Base-by-base conservation (phyloP, 176 grass and related monocot species). In the Aegilops umbellulata region DNA sequence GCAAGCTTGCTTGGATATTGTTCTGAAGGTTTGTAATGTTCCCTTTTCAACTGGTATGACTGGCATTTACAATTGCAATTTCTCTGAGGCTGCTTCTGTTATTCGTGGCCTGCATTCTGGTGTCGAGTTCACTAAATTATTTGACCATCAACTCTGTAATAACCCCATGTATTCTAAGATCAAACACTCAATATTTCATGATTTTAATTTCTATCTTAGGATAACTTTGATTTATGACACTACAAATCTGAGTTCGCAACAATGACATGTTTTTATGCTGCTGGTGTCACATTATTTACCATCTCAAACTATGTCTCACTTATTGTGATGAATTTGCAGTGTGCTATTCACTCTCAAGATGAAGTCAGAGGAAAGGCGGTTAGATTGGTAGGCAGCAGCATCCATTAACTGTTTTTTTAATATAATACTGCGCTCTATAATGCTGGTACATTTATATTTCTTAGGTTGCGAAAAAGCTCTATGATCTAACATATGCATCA, bases 311-410 rank as follows among this genome's bases (percentile, higher is more conserved):
- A 20, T 67, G 6, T 9, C 74, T 81, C 31, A 66, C 79, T 88
- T 64, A 80, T 61, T 85, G 25, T 58, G 84, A 80, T 84, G 64
- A 60, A 83, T 82, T 74, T 93, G 66, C 89, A 99, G 97, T 99
- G 97, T 93, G 83, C 94, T n/a, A 29, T 94, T 72, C 92, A 97
- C 86, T 79, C 88, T 91, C 92, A 99, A 87, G 97, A 99, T 85
- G 97, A 99, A 83, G 89, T 97, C 80, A 88, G 97, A 87, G 88
- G 85, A 65, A 99, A 87, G 80, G 94, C 97, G 36, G 90, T 97
- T 77, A 90, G 94, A 94, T 86, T 99, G 80, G 97, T 99, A 91
- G 51, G 89, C 53, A 60, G 66, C 25, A 91, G 16, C 57, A 79
- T 66, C 90, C 23, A 44, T 36, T 80, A 79, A 69, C 24, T 63